These are phyloP conservation scores for Aspergillus funiculosus DNA, from an alignment of 495 filamentous ascomycete genomes.

Conservation along the genomic window DNA sequence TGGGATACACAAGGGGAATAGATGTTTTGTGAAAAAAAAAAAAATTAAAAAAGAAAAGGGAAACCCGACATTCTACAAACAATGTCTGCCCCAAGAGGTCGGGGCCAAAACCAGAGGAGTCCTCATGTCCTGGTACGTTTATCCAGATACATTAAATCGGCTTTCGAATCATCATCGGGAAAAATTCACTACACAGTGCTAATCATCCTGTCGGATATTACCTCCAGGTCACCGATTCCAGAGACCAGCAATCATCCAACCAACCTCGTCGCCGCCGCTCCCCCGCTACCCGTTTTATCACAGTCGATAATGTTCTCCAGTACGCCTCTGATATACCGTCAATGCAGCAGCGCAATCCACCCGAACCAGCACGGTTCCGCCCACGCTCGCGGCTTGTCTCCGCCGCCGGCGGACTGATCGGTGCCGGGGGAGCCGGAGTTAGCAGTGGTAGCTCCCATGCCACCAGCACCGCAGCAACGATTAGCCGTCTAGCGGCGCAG, in stretches of 20 bases:
- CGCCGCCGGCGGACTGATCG: constrained; percentile 32
- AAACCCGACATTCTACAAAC: background rate
- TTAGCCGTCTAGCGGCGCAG: constrained; percentile 45
- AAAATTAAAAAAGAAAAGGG: background rate
- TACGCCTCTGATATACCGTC: constrained; percentile 93
- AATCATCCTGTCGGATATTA: too few species aligned
- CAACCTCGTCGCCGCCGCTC: constrained; percentile 35
- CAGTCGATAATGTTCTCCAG: constrained; percentile 92
- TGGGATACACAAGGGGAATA: too few species aligned
- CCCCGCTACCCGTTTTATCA: constrained; percentile 72
- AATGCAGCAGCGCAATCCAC: constrained; percentile 76
- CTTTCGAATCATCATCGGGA: too few species aligned
- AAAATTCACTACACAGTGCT: too few species aligned
- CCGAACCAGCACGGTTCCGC: constrained; percentile 50
- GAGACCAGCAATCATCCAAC: constrained; percentile 41
- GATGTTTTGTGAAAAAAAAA: too few species aligned
- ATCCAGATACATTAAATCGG: too few species aligned
- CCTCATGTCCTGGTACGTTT: constrained; percentile 51
- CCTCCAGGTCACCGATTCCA: constrained; percentile 55
- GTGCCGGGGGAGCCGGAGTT: constrained; percentile 14
- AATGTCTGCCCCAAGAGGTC: constrained; percentile 36
- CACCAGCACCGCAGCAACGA: constrained; percentile 22
- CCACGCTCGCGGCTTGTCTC: constrained; percentile 40
- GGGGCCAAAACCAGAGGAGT: constrained; percentile 44
- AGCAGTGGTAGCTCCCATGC: constrained; percentile 16